Evolutionary conservation across 352 stramenopile species (phyloP).

Genomic region (Globisporangium camurandrum): DNA sequence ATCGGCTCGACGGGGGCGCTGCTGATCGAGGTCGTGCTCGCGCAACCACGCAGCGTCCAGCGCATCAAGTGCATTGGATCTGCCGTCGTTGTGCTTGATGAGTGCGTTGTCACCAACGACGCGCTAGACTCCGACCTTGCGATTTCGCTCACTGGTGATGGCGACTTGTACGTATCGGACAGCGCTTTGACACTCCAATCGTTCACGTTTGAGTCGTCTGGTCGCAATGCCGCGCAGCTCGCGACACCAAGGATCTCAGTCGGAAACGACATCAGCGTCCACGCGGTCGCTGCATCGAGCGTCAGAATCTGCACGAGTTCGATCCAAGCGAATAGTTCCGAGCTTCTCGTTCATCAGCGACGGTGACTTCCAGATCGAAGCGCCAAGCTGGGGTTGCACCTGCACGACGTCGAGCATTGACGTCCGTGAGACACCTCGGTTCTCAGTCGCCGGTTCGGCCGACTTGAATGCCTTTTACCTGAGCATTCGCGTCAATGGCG

Average conservation of each 20-base stretch:
- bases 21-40: conserved; percentile 20
- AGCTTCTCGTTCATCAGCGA: too few species aligned
- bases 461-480: not conserved
- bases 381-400: too few species aligned
- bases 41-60: conserved; percentile 7
- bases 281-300: conserved; percentile 11
- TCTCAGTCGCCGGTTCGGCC: too few species aligned
- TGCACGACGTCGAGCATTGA: too few species aligned
- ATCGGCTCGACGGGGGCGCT: too few species aligned
- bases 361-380: too few species aligned
- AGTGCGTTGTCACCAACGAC: conserved; percentile 18
- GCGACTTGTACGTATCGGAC: conserved; percentile 17
- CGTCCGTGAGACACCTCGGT: too few species aligned
- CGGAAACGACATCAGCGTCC: conserved; percentile 1
- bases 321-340: too few species aligned
- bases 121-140: conserved; percentile 4
- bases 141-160: conserved; percentile 19
- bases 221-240: conserved; percentile 17
- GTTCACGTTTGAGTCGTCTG: conserved; percentile 6
- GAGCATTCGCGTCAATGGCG: conserved; percentile 1
- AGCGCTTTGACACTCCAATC: conserved; percentile 7
- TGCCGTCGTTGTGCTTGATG: conserved; percentile 16
- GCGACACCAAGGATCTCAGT: conserved; percentile 1
- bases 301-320: too few species aligned
- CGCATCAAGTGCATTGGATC: conserved; percentile 4